phyloP scores from a whole-genome alignment of 202 grass and related monocot genomes.

The Setaria viridis region DNA sequence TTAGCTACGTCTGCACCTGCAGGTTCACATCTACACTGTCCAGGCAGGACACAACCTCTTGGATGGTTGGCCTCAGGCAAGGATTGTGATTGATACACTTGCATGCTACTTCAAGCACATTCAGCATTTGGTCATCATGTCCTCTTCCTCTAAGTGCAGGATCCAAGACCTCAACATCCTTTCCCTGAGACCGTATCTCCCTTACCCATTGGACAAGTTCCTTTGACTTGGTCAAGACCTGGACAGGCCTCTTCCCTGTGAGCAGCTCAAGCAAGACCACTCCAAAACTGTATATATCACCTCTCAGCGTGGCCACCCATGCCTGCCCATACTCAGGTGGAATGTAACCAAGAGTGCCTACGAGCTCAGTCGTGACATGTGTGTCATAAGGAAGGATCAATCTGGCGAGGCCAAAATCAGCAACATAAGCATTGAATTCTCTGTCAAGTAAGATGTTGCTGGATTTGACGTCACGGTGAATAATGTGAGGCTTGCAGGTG shows the following conservation, averaged over 20 bases:
- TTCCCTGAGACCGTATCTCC: conserved; percentile 62
- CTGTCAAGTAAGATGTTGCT: conserved; percentile 92
- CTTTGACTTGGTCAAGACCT: conserved; percentile 63
- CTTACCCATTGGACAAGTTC: conserved; percentile 81
- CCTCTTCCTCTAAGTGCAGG: conserved; percentile 58
- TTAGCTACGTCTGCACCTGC: conserved; percentile 43
- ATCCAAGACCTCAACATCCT: conserved; percentile 64
- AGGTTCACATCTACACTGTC: conserved; percentile 45
- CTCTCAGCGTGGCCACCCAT: conserved; percentile 74
- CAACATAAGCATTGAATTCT: conserved; percentile 79
- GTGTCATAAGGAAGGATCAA: conserved; percentile 79
- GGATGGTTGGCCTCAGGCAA: conserved; percentile 66
- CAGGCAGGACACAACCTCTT: conserved; percentile 75
- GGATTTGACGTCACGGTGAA: conserved; percentile 94
- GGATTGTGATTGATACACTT: conserved; percentile 78
- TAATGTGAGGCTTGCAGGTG: conserved; percentile 76
- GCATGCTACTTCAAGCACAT: conserved; percentile 78
- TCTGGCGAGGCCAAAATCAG: conserved; percentile 90
- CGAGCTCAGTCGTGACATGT: conserved; percentile 87
- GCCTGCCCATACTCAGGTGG: conserved; percentile 85
- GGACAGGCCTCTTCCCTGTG: conserved; percentile 78
- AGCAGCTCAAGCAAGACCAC: conserved; percentile 82
- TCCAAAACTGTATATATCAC: conserved; percentile 86
- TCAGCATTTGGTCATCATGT: conserved; percentile 76
- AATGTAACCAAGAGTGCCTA: conserved; percentile 92